These are phyloP conservation scores for Gigaspora rosea DNA, from an alignment of 192 early-diverging fungal genomes.

Conservation along the genomic window DNA sequence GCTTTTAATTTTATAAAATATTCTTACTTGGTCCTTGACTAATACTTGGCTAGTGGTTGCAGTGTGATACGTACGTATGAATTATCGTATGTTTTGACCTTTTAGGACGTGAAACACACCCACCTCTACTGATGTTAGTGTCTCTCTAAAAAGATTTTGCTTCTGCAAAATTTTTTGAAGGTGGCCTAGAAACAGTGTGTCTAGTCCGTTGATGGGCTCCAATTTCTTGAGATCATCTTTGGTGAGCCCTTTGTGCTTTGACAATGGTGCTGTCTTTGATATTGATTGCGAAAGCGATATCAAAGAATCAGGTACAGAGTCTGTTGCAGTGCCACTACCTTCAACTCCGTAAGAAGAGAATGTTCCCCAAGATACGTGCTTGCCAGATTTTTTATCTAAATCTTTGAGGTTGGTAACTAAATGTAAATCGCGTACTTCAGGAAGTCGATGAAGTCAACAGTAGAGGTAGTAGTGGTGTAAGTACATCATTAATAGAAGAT, in stretches of 20 bases:
- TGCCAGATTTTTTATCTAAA: not conserved
- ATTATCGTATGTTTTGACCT: no score
- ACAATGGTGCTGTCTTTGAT: not conserved
- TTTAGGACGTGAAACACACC: no score
- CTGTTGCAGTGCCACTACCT: not conserved
- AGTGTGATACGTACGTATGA: no score
- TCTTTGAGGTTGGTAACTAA: slow-evolving; percentile 3
- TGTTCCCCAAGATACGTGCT: no score
- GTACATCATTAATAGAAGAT: not conserved
- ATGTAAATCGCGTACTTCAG: slow-evolving; percentile 4
- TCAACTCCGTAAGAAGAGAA: not conserved
- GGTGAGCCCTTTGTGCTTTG: no score
- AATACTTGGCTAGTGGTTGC: no score
- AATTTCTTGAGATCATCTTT: no score
- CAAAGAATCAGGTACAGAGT: not conserved
- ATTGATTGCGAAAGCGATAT: not conserved
- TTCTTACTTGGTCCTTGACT: no score
- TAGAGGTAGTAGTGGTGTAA: not conserved
- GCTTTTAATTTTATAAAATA: no score
- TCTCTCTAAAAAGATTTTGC: no score
- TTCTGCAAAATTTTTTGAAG: not conserved
- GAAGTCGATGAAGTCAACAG: not conserved
- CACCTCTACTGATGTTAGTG: no score
- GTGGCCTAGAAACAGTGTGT: not conserved
- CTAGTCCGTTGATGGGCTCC: no score